Conservation (phyloP, 257 asterid genomes). For the Primulina eburnea region DNA sequence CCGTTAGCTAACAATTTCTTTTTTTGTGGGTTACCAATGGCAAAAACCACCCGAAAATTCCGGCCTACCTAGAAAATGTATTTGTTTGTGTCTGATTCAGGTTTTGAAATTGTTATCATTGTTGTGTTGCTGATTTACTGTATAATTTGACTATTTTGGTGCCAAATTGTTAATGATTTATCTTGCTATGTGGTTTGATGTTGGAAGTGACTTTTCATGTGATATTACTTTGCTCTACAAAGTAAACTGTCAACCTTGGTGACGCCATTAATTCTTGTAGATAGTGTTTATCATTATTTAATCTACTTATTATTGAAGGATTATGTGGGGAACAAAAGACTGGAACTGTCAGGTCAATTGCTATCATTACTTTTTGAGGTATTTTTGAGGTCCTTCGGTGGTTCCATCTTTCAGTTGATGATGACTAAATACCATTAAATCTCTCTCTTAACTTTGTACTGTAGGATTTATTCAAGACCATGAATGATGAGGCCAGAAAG, state of each 20-base stretch:
- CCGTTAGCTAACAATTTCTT: no score
- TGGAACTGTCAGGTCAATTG: constrained; percentile 92
- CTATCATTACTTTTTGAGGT: constrained; percentile 92
- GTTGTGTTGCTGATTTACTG: not conserved
- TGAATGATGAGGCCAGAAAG: constrained; percentile 62
- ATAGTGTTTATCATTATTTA: constrained; percentile 16
- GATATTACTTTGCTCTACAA: constrained; percentile 9
- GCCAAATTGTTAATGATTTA: not conserved
- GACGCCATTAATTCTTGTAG: constrained; percentile 4
- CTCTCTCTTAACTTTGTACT: constrained; percentile 23
- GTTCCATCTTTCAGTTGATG: constrained; percentile 12
- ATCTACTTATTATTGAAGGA: constrained; percentile 42
- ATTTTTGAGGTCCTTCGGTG: constrained; percentile 23
- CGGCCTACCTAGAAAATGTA: no score
- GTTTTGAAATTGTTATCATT: constrained; percentile 9
- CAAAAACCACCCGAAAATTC: not conserved
- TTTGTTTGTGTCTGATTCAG: constrained; percentile 7
- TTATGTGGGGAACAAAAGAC: constrained; percentile 92
- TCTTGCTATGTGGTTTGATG: not conserved
- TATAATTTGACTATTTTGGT: not conserved
- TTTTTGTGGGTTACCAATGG: no score
- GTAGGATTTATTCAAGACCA: constrained; percentile 86
- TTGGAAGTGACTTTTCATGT: not conserved
- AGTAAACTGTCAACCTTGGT: constrained; percentile 14
- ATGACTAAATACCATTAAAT: constrained; percentile 12